Conservation (phyloP, 2,329 filamentous ascomycete genomes). For the Clonostachys rosea region DNA sequence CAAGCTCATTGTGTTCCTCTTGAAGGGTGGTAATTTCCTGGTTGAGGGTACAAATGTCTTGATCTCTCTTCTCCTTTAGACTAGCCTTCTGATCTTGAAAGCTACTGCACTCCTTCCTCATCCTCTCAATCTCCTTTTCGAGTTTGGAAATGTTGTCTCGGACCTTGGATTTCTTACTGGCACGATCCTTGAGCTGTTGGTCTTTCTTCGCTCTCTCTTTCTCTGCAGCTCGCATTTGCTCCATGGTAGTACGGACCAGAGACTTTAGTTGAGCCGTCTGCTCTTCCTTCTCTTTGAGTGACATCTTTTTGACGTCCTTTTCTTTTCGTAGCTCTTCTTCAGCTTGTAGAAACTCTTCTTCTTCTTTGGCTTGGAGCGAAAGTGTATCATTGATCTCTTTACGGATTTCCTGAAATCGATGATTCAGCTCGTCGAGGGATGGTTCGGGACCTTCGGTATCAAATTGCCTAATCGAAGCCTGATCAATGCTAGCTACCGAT, state of each 20-base stretch:
- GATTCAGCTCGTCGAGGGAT: constrained; percentile 73
- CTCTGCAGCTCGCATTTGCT: constrained; percentile 75
- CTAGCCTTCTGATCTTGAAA: constrained; percentile 50
- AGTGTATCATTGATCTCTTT: constrained; percentile 80
- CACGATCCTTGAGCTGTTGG: constrained; percentile 62
- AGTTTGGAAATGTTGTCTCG: constrained; percentile 67
- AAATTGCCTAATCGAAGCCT: constrained; percentile 32
- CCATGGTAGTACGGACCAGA: constrained; percentile 74
- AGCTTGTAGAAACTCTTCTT: constrained; percentile 63
- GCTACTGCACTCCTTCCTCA: constrained; percentile 49
- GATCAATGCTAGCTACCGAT: constrained; percentile 55
- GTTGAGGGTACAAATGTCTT: constrained; percentile 45
- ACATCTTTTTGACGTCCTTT: constrained; percentile 71
- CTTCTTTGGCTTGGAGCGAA: constrained; percentile 59
- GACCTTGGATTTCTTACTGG: constrained; percentile 63
- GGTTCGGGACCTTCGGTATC: constrained; percentile 53
- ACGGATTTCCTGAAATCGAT: constrained; percentile 73
- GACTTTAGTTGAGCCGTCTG: constrained; percentile 79
- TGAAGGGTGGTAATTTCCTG: constrained; percentile 56
- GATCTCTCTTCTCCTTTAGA: constrained; percentile 45
- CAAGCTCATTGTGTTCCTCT: constrained; percentile 59
- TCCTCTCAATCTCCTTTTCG: constrained; percentile 56
- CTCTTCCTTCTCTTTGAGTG: constrained; percentile 86
- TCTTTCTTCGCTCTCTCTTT: constrained; percentile 77
- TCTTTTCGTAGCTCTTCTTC: constrained; percentile 69